phyloP scores from a whole-genome alignment of 352 stramenopile species.

The Albugo candida region DNA sequence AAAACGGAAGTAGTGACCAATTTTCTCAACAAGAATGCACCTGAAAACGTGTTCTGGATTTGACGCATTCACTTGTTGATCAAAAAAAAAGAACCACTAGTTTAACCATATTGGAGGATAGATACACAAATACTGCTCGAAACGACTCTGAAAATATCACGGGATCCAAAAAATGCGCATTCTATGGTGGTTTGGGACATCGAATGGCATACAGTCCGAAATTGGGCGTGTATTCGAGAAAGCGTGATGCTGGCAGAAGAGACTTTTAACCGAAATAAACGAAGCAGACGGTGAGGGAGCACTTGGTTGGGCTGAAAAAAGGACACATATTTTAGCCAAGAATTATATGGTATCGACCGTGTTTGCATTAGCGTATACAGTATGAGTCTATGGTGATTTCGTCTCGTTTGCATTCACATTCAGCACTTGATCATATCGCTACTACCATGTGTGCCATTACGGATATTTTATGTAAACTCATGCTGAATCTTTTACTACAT shows the following conservation, averaged over 20 bases:
- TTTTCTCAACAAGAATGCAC: slow-evolving; percentile 97
- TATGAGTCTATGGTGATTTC: too few species aligned
- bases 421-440: too few species aligned
- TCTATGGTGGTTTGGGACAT: slow-evolving; percentile 96
- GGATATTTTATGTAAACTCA: too few species aligned
- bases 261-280: slow-evolving; percentile 87
- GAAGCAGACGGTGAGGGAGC: slow-evolving; percentile 88
- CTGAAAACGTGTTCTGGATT: slow-evolving; percentile 92
- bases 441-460: too few species aligned
- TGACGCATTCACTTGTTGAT: slow-evolving; percentile 98
- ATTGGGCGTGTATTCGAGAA: slow-evolving; percentile 93
- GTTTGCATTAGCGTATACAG: too few species aligned
- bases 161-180: slow-evolving; percentile 89
- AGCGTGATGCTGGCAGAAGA: slow-evolving; percentile 82
- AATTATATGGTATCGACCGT: too few species aligned
- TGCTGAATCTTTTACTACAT: too few species aligned
- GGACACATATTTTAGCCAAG: too few species aligned
- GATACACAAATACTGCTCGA: slow-evolving; percentile 36
- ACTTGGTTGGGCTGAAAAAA: slow-evolving; percentile 18
- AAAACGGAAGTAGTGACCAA: slow-evolving; percentile 97
- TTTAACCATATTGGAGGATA: slow-evolving; percentile 96
- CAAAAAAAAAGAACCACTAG: slow-evolving; percentile 95
- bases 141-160: slow-evolving; percentile 35
- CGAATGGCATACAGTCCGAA: slow-evolving; percentile 98
- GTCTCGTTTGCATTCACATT: too few species aligned